Conservation (phyloP, 2,329 filamentous ascomycete genomes). For the Tolypocladium inflatum region DNA sequence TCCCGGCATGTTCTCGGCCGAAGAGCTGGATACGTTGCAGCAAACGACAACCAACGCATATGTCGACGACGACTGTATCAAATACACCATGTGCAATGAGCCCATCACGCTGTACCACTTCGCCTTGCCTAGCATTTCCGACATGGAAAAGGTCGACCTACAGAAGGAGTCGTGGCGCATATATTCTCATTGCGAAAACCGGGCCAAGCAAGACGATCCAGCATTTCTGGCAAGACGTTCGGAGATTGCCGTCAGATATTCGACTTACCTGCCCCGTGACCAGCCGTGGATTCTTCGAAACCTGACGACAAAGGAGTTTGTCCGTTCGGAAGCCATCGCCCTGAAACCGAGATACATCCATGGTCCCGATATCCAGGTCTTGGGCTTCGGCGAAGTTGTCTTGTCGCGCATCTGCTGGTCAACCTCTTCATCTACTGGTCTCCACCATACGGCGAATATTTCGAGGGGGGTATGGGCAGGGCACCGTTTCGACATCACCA, state of each 20-base stretch:
- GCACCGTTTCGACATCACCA: constrained; percentile 6
- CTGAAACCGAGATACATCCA: constrained; percentile 3
- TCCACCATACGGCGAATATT: background rate
- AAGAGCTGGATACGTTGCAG: background rate
- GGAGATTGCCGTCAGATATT: too few species aligned
- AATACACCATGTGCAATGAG: background rate
- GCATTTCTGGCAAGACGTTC: too few species aligned
- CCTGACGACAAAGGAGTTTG: constrained; percentile 3
- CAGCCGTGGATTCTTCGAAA: constrained; percentile 6
- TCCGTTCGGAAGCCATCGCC: constrained; percentile 5
- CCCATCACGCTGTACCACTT: too few species aligned
- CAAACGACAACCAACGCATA: background rate
- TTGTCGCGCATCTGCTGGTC: constrained; percentile 7
- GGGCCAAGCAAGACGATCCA: too few species aligned
- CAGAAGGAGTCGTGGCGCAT: too few species aligned
- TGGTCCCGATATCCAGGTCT: constrained; percentile 1
- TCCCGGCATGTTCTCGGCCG: constrained; percentile 1
- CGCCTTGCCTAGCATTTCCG: too few species aligned
- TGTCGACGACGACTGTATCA: too few species aligned
- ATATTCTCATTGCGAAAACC: too few species aligned
- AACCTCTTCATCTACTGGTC: background rate
- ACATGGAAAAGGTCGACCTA: too few species aligned
- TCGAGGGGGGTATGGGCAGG: constrained; percentile 5
- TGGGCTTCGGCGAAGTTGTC: constrained; percentile 6
- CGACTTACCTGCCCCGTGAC: background rate